Percentiles rank a stretch among this genome's conserved stretches.
Conservation (phyloP, 495 filamentous ascomycete genomes). For the Aspergillus mulundensis region DNA sequence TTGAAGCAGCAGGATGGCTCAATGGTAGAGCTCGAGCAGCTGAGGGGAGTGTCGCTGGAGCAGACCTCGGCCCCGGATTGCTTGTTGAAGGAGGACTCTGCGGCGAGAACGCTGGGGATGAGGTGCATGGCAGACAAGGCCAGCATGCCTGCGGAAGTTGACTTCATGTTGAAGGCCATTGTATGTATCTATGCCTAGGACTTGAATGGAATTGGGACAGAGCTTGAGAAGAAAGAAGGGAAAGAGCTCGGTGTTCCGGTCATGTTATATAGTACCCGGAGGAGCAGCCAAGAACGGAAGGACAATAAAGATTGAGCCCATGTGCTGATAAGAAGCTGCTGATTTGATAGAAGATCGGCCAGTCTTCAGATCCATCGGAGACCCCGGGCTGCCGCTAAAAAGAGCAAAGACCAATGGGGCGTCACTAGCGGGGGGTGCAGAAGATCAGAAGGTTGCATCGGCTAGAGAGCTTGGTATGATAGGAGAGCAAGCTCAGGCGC, state of each 20-base stretch:
- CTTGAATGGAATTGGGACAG: not conserved
- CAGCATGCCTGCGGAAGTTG: constrained; percentile 24
- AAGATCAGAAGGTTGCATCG: constrained; percentile 19
- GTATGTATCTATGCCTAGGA: constrained; percentile 5
- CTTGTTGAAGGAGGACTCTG: too few relatives aligned
- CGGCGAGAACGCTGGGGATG: constrained; percentile 21
- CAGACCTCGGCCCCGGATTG: constrained; percentile 21
- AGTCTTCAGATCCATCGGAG: not conserved
- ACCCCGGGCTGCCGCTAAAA: not conserved
- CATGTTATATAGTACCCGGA: constrained; percentile 7
- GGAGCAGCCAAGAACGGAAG: not conserved
- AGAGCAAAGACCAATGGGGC: constrained; percentile 15
- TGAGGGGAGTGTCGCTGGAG: constrained; percentile 27
- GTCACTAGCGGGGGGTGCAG: constrained; percentile 3
- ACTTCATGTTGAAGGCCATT: constrained; percentile 19
- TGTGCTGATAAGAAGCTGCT: constrained; percentile 31
- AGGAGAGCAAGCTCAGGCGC: constrained; percentile 7
- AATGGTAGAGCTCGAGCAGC: constrained; percentile 35
- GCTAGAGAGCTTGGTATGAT: not conserved
- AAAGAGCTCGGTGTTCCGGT: not conserved
- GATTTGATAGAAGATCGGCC: constrained; percentile 24
- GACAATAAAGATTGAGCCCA: constrained; percentile 22
- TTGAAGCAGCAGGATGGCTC: constrained; percentile 68
- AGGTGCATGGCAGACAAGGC: constrained; percentile 24
- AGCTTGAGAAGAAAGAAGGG: not conserved